Evolutionary conservation across 139 green algal genomes (phyloP), one percentile per base, ranked within the genome.

Genomic region (Coelastrella sp.): DNA sequence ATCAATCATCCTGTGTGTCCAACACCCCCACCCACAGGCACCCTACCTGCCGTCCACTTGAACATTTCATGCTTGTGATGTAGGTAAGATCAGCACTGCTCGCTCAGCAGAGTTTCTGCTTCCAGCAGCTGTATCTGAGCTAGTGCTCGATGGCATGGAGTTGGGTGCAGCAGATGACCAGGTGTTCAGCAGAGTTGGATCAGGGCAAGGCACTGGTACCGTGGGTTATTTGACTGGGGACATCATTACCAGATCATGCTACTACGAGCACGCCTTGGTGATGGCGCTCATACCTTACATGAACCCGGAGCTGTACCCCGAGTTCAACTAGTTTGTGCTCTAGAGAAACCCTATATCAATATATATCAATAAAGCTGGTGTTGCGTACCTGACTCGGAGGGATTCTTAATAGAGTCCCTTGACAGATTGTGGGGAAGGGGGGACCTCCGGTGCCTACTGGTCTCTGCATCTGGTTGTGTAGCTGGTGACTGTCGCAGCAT

Each of bases 241-340:
- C 4, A 53, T 88, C 1, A 35, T 92, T 17, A 92, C 84, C 2
- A 63, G 89, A 23, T n/a, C 84, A 50, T 23, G 8, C 0, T 92
- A 92, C 69, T 91, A 90, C 21, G 81, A 91, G 71, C 89, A 92
- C 25, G 81, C 69, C 1, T 77, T 85, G 51, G 25, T 79, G 1
- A 71, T 88, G 50, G 89, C 89, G 3, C 85, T 92, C 5, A 57
- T 90, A 17, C 89, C 89, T 23, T 88, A 89, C 35, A 82, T 91
- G 72, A 91, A 91, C 81, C 84, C 84, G 8, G 62, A 84, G 30
- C 82, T 87, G 30, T 92, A 86, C 48, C 84, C 84, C 17, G 84
- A 63, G 34, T 72, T 38, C 53, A 64, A 21, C 32, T 57, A n/a
- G n/a, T n/a, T n/a, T n/a, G n/a, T n/a, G n/a, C n/a, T n/a, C n/a